Base-by-base conservation (phyloP, 352 stramenopile species). In the Phytophthora fragariae region DNA sequence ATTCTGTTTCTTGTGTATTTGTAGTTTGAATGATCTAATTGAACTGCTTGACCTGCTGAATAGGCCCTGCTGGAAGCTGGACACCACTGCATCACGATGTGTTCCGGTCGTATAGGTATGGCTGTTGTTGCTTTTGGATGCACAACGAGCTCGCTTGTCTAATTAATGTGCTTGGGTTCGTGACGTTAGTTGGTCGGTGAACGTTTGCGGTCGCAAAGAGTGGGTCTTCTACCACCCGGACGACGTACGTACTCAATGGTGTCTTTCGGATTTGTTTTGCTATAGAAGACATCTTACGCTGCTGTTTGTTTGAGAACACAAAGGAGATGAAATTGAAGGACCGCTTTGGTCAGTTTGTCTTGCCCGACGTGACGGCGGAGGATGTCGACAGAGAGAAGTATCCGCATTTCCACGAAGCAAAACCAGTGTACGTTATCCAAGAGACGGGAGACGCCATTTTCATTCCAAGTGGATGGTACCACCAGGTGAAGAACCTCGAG, bases 11-110 rank as follows among this genome's bases (percentile, higher is more conserved):
- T 1, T 8, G 12, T 46, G 39, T 14, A 39, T 29, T 24, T 60
- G 41, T 7, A 24, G 44, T 17, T 54, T 29, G 47, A 54, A 10
- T 54, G 19, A 54, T 29, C 19, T 54, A 29, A 54, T 33, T 0
- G 12, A 37, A 3, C n/a, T 57, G n/a, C 4, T 12, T 39, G 12
- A 1, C 10, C 44, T 29, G 27, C 57, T 60, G 31, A 0, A 60
- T 62, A 96, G 89, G 98, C 29, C 93, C 96, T 5, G 62, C 73
- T 27, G 90, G 85, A 57, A 98, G 96, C 33, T 91, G 74, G 67
- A 99, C 98, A 7, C 81, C 82, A 1, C 76, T 99, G 63, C 98
- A 99, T 75, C 93, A 98, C 53, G 98, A 99, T 80, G 98, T 99
- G 2, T 92, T 99, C 19, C 89, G 92, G 33, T 99, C 95, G 12